A percentile compares a stretch with the other conserved stretches of the same genome.
phyloP scores from a whole-genome alignment of 305 asterid species.

The Petunia hybrid region DNA sequence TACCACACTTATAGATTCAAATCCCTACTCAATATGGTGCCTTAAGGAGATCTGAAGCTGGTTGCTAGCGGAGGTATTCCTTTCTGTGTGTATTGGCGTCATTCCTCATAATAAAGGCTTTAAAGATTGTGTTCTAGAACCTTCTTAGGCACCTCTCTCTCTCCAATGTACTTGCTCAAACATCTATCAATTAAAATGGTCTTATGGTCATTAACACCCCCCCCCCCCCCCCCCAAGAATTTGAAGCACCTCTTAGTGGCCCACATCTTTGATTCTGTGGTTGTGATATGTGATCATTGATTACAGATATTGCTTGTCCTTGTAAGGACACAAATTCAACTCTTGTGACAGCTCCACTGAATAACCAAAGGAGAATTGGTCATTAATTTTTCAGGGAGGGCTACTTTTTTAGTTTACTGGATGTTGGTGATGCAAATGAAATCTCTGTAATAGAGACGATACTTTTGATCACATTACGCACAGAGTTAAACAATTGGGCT shows the following conservation, averaged over 20 bases:
- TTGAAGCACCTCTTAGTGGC: background rate
- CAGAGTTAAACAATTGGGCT: too few relatives aligned
- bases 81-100: background rate
- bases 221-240: background rate
- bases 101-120: background rate
- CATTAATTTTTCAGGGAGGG: background rate
- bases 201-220: background rate
- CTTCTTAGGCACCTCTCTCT: background rate
- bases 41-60: background rate
- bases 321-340: background rate
- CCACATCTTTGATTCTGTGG: background rate
- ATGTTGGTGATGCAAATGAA: background rate
- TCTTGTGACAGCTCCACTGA: background rate
- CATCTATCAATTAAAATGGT: background rate
- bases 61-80: slow-evolving; percentile 8
- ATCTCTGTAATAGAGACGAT: background rate
- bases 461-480: too few relatives aligned
- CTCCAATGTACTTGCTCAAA: background rate
- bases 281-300: background rate
- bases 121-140: background rate
- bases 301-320: background rate
- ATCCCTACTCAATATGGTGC: background rate
- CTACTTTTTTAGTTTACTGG: background rate
- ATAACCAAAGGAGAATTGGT: background rate
- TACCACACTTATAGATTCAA: slow-evolving; percentile 7